Evolutionary conservation across 2,329 filamentous ascomycete species (phyloP).

Genomic region (Berkeleyomyces basicola): DNA sequence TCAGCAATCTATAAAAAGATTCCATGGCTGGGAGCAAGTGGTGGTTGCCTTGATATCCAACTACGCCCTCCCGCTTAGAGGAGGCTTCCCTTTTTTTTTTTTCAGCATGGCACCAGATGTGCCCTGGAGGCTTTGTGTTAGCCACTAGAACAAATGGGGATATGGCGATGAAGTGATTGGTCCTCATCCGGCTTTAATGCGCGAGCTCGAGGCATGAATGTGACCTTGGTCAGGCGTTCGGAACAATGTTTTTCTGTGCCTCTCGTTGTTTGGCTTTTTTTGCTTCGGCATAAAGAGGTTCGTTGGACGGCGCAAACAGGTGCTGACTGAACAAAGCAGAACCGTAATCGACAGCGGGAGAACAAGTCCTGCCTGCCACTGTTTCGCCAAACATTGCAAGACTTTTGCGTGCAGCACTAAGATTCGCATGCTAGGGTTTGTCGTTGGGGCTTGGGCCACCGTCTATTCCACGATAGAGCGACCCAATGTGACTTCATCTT

Average conservation of each 20-base stretch:
- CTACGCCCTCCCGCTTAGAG: too few species aligned
- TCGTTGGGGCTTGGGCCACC: neutral
- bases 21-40: neutral
- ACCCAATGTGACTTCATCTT: neutral
- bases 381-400: neutral
- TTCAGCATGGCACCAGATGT: too few species aligned
- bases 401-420: neutral
- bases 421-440: neutral
- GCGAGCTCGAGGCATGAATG: too few species aligned
- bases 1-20: neutral
- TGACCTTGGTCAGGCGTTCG: neutral
- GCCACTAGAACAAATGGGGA: too few species aligned
- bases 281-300: neutral
- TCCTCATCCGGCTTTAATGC: too few species aligned
- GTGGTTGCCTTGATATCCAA: too few species aligned
- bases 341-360: neutral
- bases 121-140: too few species aligned
- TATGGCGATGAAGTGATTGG: too few species aligned
- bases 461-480: neutral
- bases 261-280: neutral
- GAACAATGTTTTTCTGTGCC: neutral
- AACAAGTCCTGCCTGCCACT: neutral
- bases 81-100: too few species aligned
- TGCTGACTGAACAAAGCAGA: neutral
- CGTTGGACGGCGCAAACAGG: too few species aligned